Base-by-base conservation (phyloP, 139 green algal species). In the Zygnema cylindricum region DNA sequence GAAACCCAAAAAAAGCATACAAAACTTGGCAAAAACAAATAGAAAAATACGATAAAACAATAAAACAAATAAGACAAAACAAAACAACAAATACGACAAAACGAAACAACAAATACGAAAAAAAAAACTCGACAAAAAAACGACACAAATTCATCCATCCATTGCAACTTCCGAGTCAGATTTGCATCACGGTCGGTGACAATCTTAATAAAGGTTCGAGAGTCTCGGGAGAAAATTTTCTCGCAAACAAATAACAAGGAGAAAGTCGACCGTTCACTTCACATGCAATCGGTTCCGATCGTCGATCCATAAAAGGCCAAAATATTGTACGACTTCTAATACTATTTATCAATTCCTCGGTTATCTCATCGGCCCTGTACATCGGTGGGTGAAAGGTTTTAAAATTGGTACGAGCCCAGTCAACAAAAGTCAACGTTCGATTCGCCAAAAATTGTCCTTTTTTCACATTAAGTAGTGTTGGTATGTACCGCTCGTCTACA, bases 401-500 rank as follows among this genome's bases (percentile, higher is more conserved):
- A 43, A 79, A 79, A 16, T 41, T 41, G 7, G 38, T 43, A 43
- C 71, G 3, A 11, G 7, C 21, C 77, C 77, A 84, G 40, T 84
- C 77, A 2, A 84, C 77, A 41, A 76, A 84, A 2, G 25, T 84
- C 22, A 84, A 49, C n/a, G 38, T 84, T 22, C 77, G 77, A 33
- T 84, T 84, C 16, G 77, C 77, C 35, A 84, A 36, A 35, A 49
- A 36, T 21, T 49, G 16, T 3, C 21, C 77, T 39, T 84, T 35
- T 36, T 84, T 77, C 7, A 87, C 3, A 69, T 87, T 23, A 63
- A 87, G 23, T 21, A 87, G 36, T 3, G 81, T 87, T 3, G 63
- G 32, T 7, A 87, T 36, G 38, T 87, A 87, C 16, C 84, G 81
- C 11, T 87, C 81, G 30, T 87, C 81, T 23, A 40, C 23, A 25